Evolutionary conservation across 768 basidiomycete genomes (phyloP).

Genomic region (Tulasnella sp.): DNA sequence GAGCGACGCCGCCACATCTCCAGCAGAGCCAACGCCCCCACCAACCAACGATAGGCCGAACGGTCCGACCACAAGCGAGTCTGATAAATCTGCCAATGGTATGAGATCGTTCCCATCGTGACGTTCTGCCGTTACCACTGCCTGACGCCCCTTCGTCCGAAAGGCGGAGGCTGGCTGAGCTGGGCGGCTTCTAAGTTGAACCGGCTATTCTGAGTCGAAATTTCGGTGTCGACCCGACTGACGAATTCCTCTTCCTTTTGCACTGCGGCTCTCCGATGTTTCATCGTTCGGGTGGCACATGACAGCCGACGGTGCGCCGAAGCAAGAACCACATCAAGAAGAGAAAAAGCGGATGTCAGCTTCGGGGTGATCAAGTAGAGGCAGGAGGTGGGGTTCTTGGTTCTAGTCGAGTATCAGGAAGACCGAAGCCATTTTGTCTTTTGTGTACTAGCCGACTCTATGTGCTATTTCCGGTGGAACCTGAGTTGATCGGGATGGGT

Average conservation of each 20-base stretch:
- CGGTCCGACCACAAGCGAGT: background rate
- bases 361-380: background rate
- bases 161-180: constrained; percentile 11
- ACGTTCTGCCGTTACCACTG: background rate
- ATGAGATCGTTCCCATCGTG: background rate
- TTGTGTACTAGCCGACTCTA: no score
- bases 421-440: no score
- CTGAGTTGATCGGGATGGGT: no score
- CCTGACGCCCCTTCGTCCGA: constrained; percentile 13
- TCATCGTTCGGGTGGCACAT: background rate
- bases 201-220: constrained; percentile 9
- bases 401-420: no score
- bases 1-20: background rate
- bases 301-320: constrained; percentile 3
- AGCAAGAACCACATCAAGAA: background rate
- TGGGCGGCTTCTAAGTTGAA: constrained; percentile 11
- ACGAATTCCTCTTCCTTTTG: background rate
- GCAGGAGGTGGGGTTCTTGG: constrained; percentile 7
- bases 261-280: background rate
- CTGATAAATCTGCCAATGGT: background rate
- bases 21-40: background rate
- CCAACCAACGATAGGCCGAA: background rate
- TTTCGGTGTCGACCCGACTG: background rate
- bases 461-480: no score
- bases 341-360: background rate